Base-by-base conservation (phyloP, 345 rosid species). In the Cardiospermum halicacabum region DNA sequence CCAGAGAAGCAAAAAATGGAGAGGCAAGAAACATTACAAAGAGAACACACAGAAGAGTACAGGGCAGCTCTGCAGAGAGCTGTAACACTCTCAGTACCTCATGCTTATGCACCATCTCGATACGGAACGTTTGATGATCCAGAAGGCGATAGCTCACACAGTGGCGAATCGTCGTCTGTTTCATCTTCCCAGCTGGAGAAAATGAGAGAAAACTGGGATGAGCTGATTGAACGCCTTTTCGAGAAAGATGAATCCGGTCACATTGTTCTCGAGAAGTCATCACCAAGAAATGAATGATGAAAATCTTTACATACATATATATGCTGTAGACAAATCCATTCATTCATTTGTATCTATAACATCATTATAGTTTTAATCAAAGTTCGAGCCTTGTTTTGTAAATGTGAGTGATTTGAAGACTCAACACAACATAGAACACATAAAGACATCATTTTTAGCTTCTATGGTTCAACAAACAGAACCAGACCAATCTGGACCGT, bases 1-100 rank as follows among this genome's bases (percentile, higher is more conserved):
- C 97, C 97, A 0, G 84, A 70, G 42, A 81, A 84, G 77, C 99
- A 91, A 71, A 83, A 72, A 70, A 94, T 91, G 96, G 96, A 94
- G 78, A 80, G 91, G 53, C 96, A 89, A 71, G 76, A 91, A 72
- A 82, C 91, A 9, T 32, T 87, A 63, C 91, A 74, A 1, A 81
- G 79, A 70, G 97, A 92, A 45, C 96, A 89, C 66, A 74, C 42
- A 0, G 69, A 84, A 66, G 97, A 93, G 78, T 70, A 93, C 75
- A 81, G 68, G 76, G 97, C 92, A n/a, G 99, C 96, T 1, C 60
- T 89, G 55, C 81, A 85, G 65, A 88, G 96, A 70, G 97, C 95
- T 24, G 98, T 81, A 40, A 81, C 91, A 0, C 73, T 91, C 36
- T 72, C 78, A 16, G 95, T 91, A 64, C 99, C 95, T 3, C 92